Conservation (phyloP, 2,329 filamentous ascomycete species). For the Botrytis pseudocinerea region DNA sequence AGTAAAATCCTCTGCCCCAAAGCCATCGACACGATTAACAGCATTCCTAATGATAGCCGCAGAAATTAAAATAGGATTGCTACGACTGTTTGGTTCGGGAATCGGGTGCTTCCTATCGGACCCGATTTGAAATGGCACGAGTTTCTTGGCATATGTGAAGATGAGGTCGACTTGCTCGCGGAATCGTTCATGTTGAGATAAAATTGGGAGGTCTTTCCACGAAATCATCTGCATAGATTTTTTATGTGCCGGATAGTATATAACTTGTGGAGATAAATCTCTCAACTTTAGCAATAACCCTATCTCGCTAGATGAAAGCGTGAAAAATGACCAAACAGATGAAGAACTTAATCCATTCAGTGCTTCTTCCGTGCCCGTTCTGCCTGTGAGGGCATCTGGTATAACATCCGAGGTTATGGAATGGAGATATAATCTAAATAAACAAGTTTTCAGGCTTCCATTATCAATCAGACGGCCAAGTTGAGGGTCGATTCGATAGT, state of each 20-base stretch:
- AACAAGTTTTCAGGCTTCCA: conserved; percentile 52
- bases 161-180: conserved; percentile 42
- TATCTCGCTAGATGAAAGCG: conserved; percentile 43
- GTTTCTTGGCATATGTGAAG: conserved; percentile 40
- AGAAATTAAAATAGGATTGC: conserved; percentile 24
- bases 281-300: conserved; percentile 45
- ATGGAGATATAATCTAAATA: conserved; percentile 55
- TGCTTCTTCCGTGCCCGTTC: conserved; percentile 37
- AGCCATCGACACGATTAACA: conserved; percentile 40
- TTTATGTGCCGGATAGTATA: conserved; percentile 48
- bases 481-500: conserved; percentile 50
- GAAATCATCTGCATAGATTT: conserved; percentile 49
- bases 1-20: conserved; percentile 45
- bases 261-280: conserved; percentile 45
- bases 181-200: conserved; percentile 51
- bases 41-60: conserved; percentile 41
- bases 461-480: conserved; percentile 54
- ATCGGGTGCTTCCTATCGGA: background rate
- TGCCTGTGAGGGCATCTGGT: conserved; percentile 29
- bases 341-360: conserved; percentile 51
- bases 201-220: conserved; percentile 47
- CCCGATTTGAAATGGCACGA: conserved; percentile 39
- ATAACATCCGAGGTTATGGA: conserved; percentile 55
- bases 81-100: background rate
- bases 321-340: conserved; percentile 49